Percentiles rank a stretch among this genome's conserved stretches.
phyloP scores from a whole-genome alignment of 2,329 filamentous ascomycete species.

The Tolypocladium tundrense region DNA sequence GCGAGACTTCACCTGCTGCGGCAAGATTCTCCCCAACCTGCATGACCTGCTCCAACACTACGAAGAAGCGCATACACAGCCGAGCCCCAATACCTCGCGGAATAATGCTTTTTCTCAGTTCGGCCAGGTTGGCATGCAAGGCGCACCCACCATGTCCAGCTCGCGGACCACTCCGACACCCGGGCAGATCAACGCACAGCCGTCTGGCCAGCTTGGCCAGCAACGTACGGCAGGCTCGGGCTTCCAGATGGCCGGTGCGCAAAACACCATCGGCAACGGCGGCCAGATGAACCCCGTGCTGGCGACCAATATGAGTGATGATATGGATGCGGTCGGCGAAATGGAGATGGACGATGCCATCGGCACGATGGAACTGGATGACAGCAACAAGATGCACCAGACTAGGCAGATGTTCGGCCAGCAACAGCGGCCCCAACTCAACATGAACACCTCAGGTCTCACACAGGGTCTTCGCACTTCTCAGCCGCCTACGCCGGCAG shows the following conservation, averaged over 20 bases:
- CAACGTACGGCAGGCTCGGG: constrained; percentile 18
- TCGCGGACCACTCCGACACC: constrained; percentile 20
- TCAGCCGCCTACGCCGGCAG: constrained; percentile 74
- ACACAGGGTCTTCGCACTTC: constrained; percentile 74
- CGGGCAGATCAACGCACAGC: constrained; percentile 17
- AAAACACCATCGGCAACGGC: constrained; percentile 13
- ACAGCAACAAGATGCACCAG: constrained; percentile 57
- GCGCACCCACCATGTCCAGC: constrained; percentile 20
- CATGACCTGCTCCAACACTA: constrained; percentile 96
- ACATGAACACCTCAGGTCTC: constrained; percentile 67
- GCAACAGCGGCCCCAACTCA: constrained; percentile 58
- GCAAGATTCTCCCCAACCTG: constrained; percentile 76
- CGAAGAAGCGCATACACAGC: constrained; percentile 82
- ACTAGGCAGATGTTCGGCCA: constrained; percentile 59
- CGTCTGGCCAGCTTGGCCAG: constrained; percentile 22
- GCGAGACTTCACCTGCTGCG: constrained; percentile 94
- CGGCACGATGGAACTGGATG: constrained; percentile 53
- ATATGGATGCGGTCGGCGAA: constrained; percentile 80
- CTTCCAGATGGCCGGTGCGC: constrained; percentile 29
- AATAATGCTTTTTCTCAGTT: constrained; percentile 32
- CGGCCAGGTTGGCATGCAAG: constrained; percentile 21
- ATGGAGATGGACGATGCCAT: constrained; percentile 94
- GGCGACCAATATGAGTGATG: constrained; percentile 33
- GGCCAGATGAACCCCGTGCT: constrained; percentile 33
- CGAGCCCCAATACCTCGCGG: constrained; percentile 34